Base-by-base conservation (phyloP, 2,329 filamentous ascomycete species). In the Aureobasidium sp. region DNA sequence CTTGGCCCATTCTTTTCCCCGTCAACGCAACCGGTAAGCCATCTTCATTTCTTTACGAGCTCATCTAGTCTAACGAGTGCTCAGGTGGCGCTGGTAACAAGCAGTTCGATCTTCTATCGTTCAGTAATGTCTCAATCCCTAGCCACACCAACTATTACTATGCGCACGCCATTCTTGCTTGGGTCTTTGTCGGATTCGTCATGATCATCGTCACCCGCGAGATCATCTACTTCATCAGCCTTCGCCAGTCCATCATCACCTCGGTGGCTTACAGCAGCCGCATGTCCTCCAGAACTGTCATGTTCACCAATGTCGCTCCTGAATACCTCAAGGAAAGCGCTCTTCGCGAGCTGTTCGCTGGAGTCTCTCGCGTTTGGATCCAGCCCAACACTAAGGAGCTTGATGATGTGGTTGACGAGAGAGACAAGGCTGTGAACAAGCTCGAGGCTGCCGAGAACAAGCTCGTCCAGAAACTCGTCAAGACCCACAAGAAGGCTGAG, bases 181-280 rank as follows among this genome's bases (percentile, higher is more conserved):
- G 72, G 67, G 68, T 79, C 21, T 77, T 78, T 65, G 71, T 79
- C 42, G 51, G 67, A 48, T 97, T 97, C 71, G 81, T 97, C 66
- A 87, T 97, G 74, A 94, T 90, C 75, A 87, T 90, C 69, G 85
- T 97, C 65, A 88, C 91, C 61, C 70, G 75, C 50, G 78, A 81
- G 65, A 75, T 75, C 10, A 72, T 81, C 66, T 77, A 72, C 61
- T 70, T 76, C n/a, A 75, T 80, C 66, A 78, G 79, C 48, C 69
- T 78, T 6, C 74, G 78, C 42, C 78, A 80, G 66, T 78, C 78
- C 14, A 78, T 77, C 64, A 75, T 77, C 27, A 69, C 78, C 13
- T 76, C 76, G 27, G 74, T 76, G 13, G 72, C 70, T 59, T 74
- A 77, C 54, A 72, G 77, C 55, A 75, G 74, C 50, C 76, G 75